A percentile compares a stretch with the other conserved stretches of the same genome.
These are phyloP conservation scores for Moricandia moricandioides DNA, from an alignment of 345 rosid species.

Conservation along the genomic window DNA sequence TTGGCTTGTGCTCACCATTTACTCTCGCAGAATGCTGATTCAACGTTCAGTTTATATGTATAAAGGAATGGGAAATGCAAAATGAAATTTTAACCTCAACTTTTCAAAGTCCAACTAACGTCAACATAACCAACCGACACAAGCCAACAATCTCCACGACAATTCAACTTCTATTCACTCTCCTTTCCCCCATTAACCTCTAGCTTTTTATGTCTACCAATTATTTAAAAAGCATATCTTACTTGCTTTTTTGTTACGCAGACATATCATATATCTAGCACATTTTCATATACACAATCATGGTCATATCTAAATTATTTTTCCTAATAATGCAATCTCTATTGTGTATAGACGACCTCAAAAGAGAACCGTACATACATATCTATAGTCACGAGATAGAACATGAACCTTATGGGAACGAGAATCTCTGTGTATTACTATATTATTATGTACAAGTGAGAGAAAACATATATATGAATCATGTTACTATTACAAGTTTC, in stretches of 20 bases:
- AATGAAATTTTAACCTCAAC: constrained; percentile 20
- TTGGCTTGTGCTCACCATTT: neutral
- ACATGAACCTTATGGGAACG: constrained; percentile 4
- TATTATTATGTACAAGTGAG: constrained; percentile 27
- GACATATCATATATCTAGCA: constrained; percentile 13
- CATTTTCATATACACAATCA: constrained; percentile 22
- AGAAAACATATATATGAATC: constrained; percentile 8
- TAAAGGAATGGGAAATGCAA: constrained; percentile 12
- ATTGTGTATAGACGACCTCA: neutral
- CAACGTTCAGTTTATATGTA: neutral
- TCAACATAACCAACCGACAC: constrained; percentile 29
- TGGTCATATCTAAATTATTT: constrained; percentile 13
- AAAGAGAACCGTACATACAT: neutral
- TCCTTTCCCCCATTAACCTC: constrained; percentile 23
- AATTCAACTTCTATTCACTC: constrained; percentile 26
- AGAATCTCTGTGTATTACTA: constrained; percentile 23
- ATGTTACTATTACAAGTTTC: neutral
- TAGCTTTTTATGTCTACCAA: constrained; percentile 30
- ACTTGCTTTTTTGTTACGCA: constrained; percentile 33
- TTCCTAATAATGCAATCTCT: constrained; percentile 13
- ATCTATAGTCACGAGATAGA: neutral
- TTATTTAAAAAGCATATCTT: neutral
- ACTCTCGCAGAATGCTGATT: neutral
- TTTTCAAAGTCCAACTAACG: constrained; percentile 18
- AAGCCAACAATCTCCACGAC: constrained; percentile 26